These are phyloP conservation scores for Cantharellus cinnabarinus DNA, from an alignment of 768 basidiomycete species.

Conservation along the genomic window DNA sequence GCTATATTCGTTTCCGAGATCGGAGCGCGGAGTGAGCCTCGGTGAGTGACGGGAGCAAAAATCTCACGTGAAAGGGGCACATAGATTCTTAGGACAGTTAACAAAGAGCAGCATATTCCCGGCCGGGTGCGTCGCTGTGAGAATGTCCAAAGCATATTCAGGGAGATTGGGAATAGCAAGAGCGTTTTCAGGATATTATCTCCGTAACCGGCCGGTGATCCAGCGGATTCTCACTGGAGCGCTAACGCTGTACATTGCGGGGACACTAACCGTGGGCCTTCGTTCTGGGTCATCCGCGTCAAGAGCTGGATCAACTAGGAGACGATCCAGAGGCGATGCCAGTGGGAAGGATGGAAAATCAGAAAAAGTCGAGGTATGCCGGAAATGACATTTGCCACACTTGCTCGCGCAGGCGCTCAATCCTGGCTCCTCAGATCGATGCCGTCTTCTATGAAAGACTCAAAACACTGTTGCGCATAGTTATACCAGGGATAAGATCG, in stretches of 20 bases:
- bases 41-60: no score
- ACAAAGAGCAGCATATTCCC: no score
- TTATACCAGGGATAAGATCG: constrained; percentile 66
- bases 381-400: no score
- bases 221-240: constrained; percentile 48
- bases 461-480: constrained; percentile 55
- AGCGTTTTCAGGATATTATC: constrained; percentile 20
- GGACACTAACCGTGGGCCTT: constrained; percentile 39
- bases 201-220: constrained; percentile 42
- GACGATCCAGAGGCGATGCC: constrained; percentile 16
- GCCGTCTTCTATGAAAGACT: constrained; percentile 75
- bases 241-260: constrained; percentile 53
- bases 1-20: no score
- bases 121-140: no score
- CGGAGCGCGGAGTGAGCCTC: no score
- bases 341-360: constrained; percentile 25
- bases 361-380: constrained; percentile 45
- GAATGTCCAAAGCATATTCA: no score
- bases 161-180: no score
- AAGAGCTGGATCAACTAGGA: constrained; percentile 17
- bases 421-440: constrained; percentile 39
- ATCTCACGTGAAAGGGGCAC: no score
- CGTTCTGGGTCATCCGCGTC: neutral
- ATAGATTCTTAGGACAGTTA: no score
- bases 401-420: neutral